Percentiles rank a stretch among this genome's conserved stretches.
phyloP scores from a whole-genome alignment of 352 stramenopile genomes.

The Peronospora belbahrii region DNA sequence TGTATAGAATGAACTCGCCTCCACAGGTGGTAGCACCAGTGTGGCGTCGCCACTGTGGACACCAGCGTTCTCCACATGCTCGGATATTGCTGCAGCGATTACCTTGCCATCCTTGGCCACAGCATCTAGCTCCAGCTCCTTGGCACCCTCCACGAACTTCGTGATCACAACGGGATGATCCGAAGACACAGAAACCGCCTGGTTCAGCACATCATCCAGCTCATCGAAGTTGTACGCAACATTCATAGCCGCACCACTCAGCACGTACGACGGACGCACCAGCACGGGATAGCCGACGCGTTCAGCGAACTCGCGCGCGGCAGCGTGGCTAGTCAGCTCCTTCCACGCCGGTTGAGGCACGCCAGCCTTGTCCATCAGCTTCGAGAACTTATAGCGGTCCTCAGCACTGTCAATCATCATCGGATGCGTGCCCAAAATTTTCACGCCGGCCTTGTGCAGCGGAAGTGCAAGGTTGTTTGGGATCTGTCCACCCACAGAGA shows the following conservation, averaged over 20 bases:
- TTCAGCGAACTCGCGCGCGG: constrained; percentile 89
- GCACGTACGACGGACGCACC: constrained; percentile 95
- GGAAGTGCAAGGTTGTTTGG: constrained; percentile 93
- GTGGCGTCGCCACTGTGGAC: constrained; percentile 99
- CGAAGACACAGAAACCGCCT: constrained; percentile 90
- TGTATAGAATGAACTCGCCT: constrained; percentile 95
- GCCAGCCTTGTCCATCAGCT: constrained; percentile 93
- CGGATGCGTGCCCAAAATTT: constrained; percentile 75
- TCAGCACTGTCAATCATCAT: constrained; percentile 95
- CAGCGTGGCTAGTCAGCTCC: constrained; percentile 86
- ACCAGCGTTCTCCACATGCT: constrained; percentile 99
- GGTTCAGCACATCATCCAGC: constrained; percentile 77
- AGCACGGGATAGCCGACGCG: constrained; percentile 94
- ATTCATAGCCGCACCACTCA: constrained; percentile 97
- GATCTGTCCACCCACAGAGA: constrained; percentile 94
- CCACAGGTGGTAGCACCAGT: constrained; percentile 95
- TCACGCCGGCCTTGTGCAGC: constrained; percentile 79
- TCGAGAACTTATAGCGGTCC: constrained; percentile 91
- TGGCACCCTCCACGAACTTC: constrained; percentile 96
- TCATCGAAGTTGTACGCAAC: constrained; percentile 92
- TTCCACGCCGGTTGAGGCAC: constrained; percentile 73
- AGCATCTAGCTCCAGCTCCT: constrained; percentile 99
- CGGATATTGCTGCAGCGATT: constrained; percentile 97
- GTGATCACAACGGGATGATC: constrained; percentile 97
- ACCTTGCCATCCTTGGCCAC: constrained; percentile 95